Evolutionary conservation across 1,139 yeast species (phyloP).

Genomic region (Kluyveromyces sp.): DNA sequence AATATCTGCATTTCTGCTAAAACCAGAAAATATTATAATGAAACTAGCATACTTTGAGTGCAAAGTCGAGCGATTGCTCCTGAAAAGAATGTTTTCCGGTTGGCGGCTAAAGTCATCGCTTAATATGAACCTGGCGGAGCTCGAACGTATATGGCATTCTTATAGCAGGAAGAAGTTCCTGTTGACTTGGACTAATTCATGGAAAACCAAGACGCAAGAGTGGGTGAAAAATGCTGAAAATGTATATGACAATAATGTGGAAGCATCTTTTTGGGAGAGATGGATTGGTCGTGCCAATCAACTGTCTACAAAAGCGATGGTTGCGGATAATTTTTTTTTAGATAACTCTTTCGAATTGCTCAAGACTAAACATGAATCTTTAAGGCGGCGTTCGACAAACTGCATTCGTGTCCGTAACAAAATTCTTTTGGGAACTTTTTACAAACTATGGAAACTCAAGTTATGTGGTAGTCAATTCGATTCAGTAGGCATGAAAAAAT

Average conservation of each 20-base stretch:
- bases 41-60: constrained; percentile 19
- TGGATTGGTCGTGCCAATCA: constrained; percentile 16
- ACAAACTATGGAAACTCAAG: constrained; percentile 13
- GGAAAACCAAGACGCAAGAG: constrained; percentile 9
- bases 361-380: constrained; percentile 6
- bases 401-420: neutral
- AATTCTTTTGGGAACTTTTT: neutral
- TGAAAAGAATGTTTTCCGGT: constrained; percentile 11
- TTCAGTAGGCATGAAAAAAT: neutral
- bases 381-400: neutral
- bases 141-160: constrained; percentile 16
- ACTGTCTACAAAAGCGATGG: constrained; percentile 12
- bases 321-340: constrained; percentile 22
- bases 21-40: constrained; percentile 22
- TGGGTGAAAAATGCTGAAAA: constrained; percentile 14
- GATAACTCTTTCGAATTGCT: constrained; percentile 14
- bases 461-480: neutral
- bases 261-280: constrained; percentile 16
- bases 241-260: constrained; percentile 14
- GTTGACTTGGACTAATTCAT: constrained; percentile 13
- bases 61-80: constrained; percentile 8
- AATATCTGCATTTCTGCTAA: constrained; percentile 18
- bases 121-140: constrained; percentile 11
- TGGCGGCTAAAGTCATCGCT: constrained; percentile 16
- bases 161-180: constrained; percentile 15